Conservation (phyloP, 2,329 filamentous ascomycete species). For the Fusarium devonianum region DNA sequence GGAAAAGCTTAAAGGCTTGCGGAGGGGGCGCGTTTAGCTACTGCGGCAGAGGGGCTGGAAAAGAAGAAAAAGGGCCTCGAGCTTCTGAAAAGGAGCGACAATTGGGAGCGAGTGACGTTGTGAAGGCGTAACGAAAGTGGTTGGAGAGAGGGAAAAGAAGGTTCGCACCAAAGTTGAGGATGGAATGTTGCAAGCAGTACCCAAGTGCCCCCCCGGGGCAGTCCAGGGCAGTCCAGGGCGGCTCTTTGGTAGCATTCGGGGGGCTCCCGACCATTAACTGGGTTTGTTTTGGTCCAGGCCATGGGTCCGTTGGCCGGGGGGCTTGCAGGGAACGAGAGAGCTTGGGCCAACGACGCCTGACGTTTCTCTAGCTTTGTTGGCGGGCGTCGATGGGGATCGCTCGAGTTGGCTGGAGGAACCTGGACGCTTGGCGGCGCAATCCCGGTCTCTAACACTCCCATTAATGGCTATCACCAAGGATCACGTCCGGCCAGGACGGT, state of each 20-base stretch:
- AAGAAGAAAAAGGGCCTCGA: not conserved
- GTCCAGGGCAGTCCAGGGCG: not conserved
- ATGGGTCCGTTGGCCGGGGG: constrained; percentile 34
- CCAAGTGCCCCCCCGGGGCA: constrained; percentile 9
- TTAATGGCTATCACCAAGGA: constrained; percentile 31
- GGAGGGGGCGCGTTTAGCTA: constrained; percentile 21
- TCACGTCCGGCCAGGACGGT: constrained; percentile 36
- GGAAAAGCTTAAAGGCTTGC: constrained; percentile 22
- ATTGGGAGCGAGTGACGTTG: constrained; percentile 1
- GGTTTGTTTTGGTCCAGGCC: constrained; percentile 35
- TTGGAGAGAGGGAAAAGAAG: constrained; percentile 20
- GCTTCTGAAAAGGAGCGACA: constrained; percentile 22
- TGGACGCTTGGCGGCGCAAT: constrained; percentile 21
- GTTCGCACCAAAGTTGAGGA: constrained; percentile 20
- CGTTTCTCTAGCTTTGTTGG: constrained; percentile 14
- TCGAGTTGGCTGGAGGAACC: constrained; percentile 13
- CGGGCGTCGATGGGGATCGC: no score
- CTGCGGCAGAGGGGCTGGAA: constrained; percentile 11
- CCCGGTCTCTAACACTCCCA: constrained; percentile 28
- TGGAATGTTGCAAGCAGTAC: constrained; percentile 25
- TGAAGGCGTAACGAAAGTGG: constrained; percentile 15
- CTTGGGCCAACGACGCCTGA: constrained; percentile 29
- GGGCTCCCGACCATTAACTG: constrained; percentile 12
- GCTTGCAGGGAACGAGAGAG: constrained; percentile 25
- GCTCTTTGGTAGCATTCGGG: constrained; percentile 5